Conservation (phyloP, 305 asterid genomes). For the Ajuga reptans region DNA sequence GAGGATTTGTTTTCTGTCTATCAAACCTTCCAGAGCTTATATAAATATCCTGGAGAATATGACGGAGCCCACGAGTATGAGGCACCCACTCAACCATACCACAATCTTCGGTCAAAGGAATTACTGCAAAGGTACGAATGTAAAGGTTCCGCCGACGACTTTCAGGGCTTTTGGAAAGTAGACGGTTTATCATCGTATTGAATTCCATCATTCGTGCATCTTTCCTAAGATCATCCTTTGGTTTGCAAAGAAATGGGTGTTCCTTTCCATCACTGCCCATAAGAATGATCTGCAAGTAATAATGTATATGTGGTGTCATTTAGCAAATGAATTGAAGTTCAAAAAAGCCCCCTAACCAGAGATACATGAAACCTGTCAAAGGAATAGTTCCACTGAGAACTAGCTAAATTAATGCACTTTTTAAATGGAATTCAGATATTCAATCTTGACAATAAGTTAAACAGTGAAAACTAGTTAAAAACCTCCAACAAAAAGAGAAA, state of each 20-base stretch:
- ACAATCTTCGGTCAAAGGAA: conserved; percentile 95
- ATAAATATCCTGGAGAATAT: conserved; percentile 89
- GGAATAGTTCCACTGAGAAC: conserved; percentile 5
- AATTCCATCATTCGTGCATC: conserved; percentile 99
- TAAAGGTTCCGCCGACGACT: conserved; percentile 97
- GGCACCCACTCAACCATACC: conserved; percentile 99
- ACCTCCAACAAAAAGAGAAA: not conserved
- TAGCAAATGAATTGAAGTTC: not conserved
- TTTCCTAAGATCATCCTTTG: conserved; percentile 95
- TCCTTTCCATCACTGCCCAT: conserved; percentile 85
- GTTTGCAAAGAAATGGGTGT: conserved; percentile 95
- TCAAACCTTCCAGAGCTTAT: conserved; percentile 88
- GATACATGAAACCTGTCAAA: conserved; percentile 6
- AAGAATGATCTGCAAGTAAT: conserved; percentile 59
- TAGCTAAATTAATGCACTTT: not conserved
- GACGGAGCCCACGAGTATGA: conserved; percentile 90
- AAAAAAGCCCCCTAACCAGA: not conserved
- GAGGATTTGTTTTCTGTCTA: conserved; percentile 85
- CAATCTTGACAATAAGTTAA: conserved; percentile 8
- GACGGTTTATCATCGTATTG: conserved; percentile 90
- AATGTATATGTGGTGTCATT: conserved; percentile 1
- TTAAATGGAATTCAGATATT: conserved; percentile 1
- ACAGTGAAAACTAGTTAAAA: conserved; percentile 18
- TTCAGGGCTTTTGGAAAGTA: conserved; percentile 79
- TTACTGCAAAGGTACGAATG: conserved; percentile 89